Evolutionary conservation across 768 basidiomycete species (phyloP).

Genomic region (Hemileccinum impolitum): DNA sequence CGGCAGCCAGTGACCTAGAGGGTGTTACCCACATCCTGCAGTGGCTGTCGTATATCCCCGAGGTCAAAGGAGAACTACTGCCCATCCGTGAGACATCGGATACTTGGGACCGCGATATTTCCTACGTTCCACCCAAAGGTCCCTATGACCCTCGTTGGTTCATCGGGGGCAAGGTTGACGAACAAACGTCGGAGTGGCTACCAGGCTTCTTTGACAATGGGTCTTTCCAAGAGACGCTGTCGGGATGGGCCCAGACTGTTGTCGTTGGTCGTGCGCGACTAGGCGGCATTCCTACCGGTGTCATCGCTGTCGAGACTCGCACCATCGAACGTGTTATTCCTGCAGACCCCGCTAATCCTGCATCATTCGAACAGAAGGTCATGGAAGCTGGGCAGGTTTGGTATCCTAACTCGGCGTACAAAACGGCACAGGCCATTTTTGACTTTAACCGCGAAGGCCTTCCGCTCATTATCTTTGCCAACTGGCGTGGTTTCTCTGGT

Average conservation of each 20-base stretch:
- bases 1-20: conserved; percentile 91
- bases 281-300: conserved; percentile 95
- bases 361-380: conserved; percentile 94
- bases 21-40: conserved; percentile 91
- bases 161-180: conserved; percentile 91
- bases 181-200: conserved; percentile 69
- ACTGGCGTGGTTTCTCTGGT: conserved; percentile 99
- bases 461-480: conserved; percentile 97
- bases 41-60: conserved; percentile 94
- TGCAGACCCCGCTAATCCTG: conserved; percentile 95
- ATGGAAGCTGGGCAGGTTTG: conserved; percentile 99
- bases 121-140: conserved; percentile 87
- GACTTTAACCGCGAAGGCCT: conserved; percentile 97
- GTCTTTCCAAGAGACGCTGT: conserved; percentile 97
- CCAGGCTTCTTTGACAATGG: conserved; percentile 96
- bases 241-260: conserved; percentile 99
- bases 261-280: conserved; percentile 95
- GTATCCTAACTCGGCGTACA: conserved; percentile 99
- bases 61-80: conserved; percentile 71
- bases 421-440: conserved; percentile 98
- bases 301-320: conserved; percentile 97
- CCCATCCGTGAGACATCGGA: conserved; percentile 76
- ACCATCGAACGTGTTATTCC: conserved; percentile 96
- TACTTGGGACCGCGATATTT: conserved; percentile 90
- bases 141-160: conserved; percentile 98